Evolutionary conservation across 305 asterid genomes (phyloP), one percentile per base, ranked within the genome.

Genomic region (Rubia peregrina): DNA sequence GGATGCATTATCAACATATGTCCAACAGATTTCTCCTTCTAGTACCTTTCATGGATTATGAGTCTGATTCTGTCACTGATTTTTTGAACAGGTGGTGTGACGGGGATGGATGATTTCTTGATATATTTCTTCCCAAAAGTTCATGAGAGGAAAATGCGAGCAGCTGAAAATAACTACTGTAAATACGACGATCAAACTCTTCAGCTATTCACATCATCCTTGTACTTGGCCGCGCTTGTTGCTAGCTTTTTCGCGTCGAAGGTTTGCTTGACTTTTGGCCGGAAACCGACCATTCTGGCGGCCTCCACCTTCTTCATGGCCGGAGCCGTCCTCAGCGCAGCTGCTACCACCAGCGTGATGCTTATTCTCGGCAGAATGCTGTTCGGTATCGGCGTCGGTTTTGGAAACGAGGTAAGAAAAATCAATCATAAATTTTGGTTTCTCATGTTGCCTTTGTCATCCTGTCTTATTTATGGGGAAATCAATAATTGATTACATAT

Each of bases 181-280:
- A 90, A 86, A 76, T 90, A 85, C 36, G 89, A 88, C 19, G 90
- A 90, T 75, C 90, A 86, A 65, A 2, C 79, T 77, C 89, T 90
- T 46, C 96, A 90, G 78, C 90, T 90, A 13, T 90, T 90, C 82
- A 90, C 96, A 5, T 88, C 97, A 6, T 90, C 97, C 0, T 43
- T 90, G 72, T 90, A 87, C 68, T 61, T 88, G 24, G 87, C 95
- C 7, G 97, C 95, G 0, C 85, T 90, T 0, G 78, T 87, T 2
- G 78, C 93, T 5, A 88, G 97, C 61, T 90, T 88, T 65, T 84
- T 82, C 24, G 95, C 95, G 1, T 88, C 97, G 1, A 85, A 75
- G 41, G 86, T 83, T 0, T 87, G 93, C 75, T 80, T 69, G 6
- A 0, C 51, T 11, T 17, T 85, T 0, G 95, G 97, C 10, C 76